phyloP scores from a whole-genome alignment of 2,329 filamentous ascomycete species.

The Ophiostoma quercus region DNA sequence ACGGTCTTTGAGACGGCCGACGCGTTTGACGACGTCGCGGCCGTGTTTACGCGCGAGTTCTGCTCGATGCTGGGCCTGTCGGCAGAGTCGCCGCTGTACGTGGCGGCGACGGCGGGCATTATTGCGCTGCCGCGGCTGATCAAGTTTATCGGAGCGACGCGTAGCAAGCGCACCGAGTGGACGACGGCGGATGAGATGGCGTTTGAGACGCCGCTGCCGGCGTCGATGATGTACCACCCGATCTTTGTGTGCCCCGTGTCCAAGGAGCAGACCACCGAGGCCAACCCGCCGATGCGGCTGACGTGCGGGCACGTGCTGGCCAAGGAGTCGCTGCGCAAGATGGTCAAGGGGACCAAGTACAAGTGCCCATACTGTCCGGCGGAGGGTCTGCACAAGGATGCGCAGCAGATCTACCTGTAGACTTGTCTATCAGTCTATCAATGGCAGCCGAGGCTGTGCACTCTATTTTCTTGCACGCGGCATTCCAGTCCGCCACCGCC shows the following conservation, averaged over 20 bases:
- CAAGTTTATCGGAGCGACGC: constrained; percentile 83
- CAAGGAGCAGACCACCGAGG: constrained; percentile 90
- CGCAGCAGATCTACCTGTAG: constrained; percentile 64
- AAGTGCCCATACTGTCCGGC: constrained; percentile 95
- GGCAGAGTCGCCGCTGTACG: constrained; percentile 86
- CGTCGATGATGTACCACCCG: constrained; percentile 72
- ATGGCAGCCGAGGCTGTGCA: background rate
- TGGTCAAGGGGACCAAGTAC: constrained; percentile 74
- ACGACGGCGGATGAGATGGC: constrained; percentile 86
- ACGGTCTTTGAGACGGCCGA: constrained; percentile 62
- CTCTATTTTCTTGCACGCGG: background rate
- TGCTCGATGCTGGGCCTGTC: constrained; percentile 86
- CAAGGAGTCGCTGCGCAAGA: constrained; percentile 64
- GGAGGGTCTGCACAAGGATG: constrained; percentile 73
- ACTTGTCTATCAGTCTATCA: too few relatives aligned
- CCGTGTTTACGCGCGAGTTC: constrained; percentile 90
- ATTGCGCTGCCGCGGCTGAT: constrained; percentile 85
- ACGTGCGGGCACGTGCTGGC: constrained; percentile 93
- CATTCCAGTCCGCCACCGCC: background rate
- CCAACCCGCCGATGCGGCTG: constrained; percentile 94
- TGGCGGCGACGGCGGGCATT: constrained; percentile 84
- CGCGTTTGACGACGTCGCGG: constrained; percentile 73
- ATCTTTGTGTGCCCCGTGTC: constrained; percentile 98
- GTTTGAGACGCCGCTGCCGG: constrained; percentile 58
- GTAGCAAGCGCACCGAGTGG: constrained; percentile 89